Evolutionary conservation across 2,329 filamentous ascomycete genomes (phyloP).

Genomic region (Botrytis paeoniae): DNA sequence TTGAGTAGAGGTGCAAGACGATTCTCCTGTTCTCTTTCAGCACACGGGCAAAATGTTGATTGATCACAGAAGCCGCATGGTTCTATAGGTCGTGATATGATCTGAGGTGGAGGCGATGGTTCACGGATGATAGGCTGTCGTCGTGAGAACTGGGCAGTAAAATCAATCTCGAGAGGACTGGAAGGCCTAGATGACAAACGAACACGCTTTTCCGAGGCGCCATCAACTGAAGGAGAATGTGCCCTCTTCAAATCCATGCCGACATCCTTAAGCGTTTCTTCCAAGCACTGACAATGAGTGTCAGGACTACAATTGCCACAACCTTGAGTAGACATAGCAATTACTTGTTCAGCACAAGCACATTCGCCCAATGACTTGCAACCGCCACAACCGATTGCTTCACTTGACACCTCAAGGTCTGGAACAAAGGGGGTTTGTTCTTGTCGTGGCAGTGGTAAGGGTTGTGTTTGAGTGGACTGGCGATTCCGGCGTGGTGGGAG

Average conservation of each 20-base stretch:
- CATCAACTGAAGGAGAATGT: constrained; percentile 31
- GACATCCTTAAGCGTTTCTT: constrained; percentile 40
- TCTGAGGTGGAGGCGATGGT: constrained; percentile 19
- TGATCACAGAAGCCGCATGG: constrained; percentile 81
- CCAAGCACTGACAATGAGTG: constrained; percentile 60
- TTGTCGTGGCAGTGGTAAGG: constrained; percentile 27
- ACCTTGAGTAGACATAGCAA: constrained; percentile 52
- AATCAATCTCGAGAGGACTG: constrained; percentile 65
- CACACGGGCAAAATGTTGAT: constrained; percentile 78
- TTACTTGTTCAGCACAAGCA: constrained; percentile 57
- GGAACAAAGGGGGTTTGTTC: constrained; percentile 27
- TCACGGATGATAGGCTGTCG: constrained; percentile 28
- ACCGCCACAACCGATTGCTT: constrained; percentile 50
- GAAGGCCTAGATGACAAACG: constrained; percentile 48
- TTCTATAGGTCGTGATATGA: constrained; percentile 50
- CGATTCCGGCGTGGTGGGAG: constrained; percentile 39
- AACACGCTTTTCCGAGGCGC: constrained; percentile 52
- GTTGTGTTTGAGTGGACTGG: constrained; percentile 19
- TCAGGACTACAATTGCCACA: constrained; percentile 65
- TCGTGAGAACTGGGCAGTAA: constrained; percentile 60
- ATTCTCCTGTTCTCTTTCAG: constrained; percentile 40
- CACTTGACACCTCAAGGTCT: constrained; percentile 16
- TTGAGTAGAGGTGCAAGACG: constrained; percentile 45
- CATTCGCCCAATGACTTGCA: constrained; percentile 54
- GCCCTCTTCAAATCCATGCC: constrained; percentile 34